Percentiles rank a stretch among this genome's conserved stretches.
Evolutionary conservation across 1,284 basidiomycete genomes (phyloP).

Genomic region (Sporisorium scitamineum): DNA sequence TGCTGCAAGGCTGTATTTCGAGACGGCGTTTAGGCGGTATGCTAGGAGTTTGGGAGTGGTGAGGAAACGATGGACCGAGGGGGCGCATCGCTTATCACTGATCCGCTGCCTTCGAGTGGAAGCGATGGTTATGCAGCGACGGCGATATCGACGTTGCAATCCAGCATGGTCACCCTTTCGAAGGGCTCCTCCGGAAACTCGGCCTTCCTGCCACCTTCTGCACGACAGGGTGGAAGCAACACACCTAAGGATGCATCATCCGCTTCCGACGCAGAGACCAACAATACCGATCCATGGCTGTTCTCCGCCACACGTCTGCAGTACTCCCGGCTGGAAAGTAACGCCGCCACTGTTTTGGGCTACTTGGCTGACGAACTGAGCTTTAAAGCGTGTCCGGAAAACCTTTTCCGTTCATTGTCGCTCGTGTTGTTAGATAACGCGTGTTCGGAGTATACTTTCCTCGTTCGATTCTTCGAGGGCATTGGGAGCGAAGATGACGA

Average conservation of each 20-base stretch:
- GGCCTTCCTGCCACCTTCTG: not conserved
- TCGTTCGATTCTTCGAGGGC: slow-evolving; percentile 64
- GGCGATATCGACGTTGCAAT: slow-evolving; percentile 3
- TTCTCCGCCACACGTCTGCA: slow-evolving; percentile 40
- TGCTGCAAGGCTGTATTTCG: slow-evolving; percentile 89
- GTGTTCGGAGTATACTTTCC: slow-evolving; percentile 65
- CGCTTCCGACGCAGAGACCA: slow-evolving; percentile 9
- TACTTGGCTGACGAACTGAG: slow-evolving; percentile 62
- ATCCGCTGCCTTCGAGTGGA: not conserved
- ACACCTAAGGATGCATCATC: slow-evolving; percentile 4
- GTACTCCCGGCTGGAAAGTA: slow-evolving; percentile 46
- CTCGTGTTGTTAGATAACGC: slow-evolving; percentile 66
- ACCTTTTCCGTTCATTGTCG: slow-evolving; percentile 61
- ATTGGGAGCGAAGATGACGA: slow-evolving; percentile 1
- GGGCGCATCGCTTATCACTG: slow-evolving; percentile 11
- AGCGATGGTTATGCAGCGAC: not conserved
- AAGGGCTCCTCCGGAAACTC: not conserved
- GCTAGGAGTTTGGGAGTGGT: slow-evolving; percentile 73
- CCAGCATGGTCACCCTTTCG: slow-evolving; percentile 14
- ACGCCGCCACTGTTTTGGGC: slow-evolving; percentile 55
- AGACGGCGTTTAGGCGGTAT: slow-evolving; percentile 94
- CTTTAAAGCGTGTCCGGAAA: slow-evolving; percentile 56
- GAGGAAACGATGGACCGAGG: slow-evolving; percentile 51
- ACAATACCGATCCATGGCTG: slow-evolving; percentile 42
- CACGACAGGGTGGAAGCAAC: not conserved